Conservation (phyloP, 208 protist genomes). For the Acanthamoeba lenticulata region DNA sequence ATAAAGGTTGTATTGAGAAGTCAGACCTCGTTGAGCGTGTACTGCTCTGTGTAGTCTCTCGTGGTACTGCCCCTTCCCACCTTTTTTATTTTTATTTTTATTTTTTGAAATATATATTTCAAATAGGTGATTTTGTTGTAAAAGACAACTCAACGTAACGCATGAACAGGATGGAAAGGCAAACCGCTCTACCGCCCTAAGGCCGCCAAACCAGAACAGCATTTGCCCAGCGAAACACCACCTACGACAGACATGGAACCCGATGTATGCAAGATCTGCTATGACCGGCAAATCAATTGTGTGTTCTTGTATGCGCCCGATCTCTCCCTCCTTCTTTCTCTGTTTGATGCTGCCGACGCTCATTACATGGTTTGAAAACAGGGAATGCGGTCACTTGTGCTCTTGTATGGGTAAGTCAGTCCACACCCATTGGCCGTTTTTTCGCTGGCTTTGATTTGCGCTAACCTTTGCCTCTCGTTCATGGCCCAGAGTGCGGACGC, state of each 20-base stretch:
- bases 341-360: neutral
- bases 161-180: conserved; percentile 4
- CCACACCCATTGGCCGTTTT: too few species aligned
- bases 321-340: neutral
- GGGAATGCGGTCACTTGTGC: conserved; percentile 9
- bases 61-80: too few species aligned
- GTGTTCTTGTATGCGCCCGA: neutral
- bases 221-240: neutral
- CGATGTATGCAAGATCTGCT: conserved; percentile 2
- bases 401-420: neutral
- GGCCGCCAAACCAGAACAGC: neutral
- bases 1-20: neutral
- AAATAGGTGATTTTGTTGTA: too few species aligned
- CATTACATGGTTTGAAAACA: too few species aligned
- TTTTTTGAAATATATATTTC: too few species aligned
- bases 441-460: too few species aligned
- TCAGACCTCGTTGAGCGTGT: neutral
- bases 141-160: too few species aligned
- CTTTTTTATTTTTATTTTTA: neutral
- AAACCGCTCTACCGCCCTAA: neutral
- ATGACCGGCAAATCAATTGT: neutral
- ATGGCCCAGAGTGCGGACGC: neutral
- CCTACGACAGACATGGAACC: neutral
- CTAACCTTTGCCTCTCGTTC: too few species aligned
- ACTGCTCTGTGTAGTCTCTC: neutral